Conservation (phyloP, 495 filamentous ascomycete species). For the Penicillium taxi region DNA sequence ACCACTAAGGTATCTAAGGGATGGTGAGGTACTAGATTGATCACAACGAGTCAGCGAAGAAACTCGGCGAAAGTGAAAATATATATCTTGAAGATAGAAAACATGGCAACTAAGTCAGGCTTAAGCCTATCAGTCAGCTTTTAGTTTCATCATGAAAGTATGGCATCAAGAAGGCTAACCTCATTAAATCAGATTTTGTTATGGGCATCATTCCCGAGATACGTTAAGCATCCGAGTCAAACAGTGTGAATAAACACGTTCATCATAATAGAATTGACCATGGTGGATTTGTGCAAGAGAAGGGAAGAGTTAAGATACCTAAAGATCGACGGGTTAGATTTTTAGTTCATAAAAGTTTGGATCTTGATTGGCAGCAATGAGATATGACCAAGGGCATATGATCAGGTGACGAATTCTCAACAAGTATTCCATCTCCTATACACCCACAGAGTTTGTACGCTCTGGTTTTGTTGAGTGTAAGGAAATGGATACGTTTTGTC, state of each 20-base stretch:
- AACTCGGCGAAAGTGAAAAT: constrained; percentile 20
- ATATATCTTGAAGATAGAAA: constrained; percentile 20
- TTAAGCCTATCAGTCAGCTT: constrained; percentile 36
- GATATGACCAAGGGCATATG: constrained; percentile 27
- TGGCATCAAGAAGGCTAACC: constrained; percentile 44
- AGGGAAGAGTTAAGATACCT: constrained; percentile 25
- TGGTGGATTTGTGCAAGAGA: constrained; percentile 15
- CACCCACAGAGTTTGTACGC: constrained; percentile 85
- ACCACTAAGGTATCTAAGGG: constrained; percentile 1
- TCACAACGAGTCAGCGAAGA: constrained; percentile 25
- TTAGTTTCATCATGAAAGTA: neutral
- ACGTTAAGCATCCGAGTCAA: constrained; percentile 59
- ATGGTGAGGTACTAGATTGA: constrained; percentile 18
- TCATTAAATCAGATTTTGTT: constrained; percentile 99
- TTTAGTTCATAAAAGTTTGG: constrained; percentile 4
- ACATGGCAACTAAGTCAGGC: constrained; percentile 43
- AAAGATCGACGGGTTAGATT: constrained; percentile 13
- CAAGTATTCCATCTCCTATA: constrained; percentile 67
- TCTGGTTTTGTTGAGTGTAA: constrained; percentile 56
- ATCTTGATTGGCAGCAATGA: constrained; percentile 3
- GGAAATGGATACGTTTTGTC: constrained; percentile 75
- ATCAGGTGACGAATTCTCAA: constrained; percentile 98
- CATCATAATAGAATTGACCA: constrained; percentile 56
- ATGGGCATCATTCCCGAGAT: constrained; percentile 66
- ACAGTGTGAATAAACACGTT: constrained; percentile 94